Evolutionary conservation across 768 basidiomycete species (phyloP).

Genomic region (Amanita phalloides): DNA sequence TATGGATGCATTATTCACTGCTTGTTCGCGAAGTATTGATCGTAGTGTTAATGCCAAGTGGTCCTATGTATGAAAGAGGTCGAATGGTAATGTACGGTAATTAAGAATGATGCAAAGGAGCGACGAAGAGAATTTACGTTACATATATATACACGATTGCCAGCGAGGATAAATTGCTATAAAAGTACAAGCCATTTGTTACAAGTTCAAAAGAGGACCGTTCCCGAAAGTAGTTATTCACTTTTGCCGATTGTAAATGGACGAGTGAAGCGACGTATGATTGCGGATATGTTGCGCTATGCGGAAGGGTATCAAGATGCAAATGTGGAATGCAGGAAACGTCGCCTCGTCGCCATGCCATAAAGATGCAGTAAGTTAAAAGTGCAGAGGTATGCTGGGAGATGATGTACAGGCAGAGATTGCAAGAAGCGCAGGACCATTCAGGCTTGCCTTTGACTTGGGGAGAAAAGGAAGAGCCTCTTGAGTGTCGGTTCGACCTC

Average conservation of each 20-base stretch:
- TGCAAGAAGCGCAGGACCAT: not conserved
- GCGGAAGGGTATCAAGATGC: constrained; percentile 5
- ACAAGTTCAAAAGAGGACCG: constrained; percentile 2
- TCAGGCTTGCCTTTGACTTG: constrained; percentile 8
- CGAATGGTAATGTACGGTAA: constrained; percentile 7
- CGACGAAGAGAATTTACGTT: constrained; percentile 2
- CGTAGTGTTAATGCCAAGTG: constrained; percentile 1
- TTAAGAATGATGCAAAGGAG: constrained; percentile 4
- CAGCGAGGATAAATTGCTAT: constrained; percentile 5
- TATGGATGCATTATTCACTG: constrained; percentile 1
- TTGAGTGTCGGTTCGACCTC: constrained; percentile 46
- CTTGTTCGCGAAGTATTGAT: constrained; percentile 1
- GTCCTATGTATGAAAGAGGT: not conserved
- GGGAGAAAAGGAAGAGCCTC: constrained; percentile 61
- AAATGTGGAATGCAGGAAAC: not conserved
- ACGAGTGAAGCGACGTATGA: not conserved
- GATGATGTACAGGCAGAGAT: constrained; percentile 1
- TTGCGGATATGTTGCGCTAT: constrained; percentile 4
- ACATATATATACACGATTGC: constrained; percentile 7
- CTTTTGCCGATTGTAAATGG: constrained; percentile 1
- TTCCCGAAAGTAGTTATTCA: constrained; percentile 5
- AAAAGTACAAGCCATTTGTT: constrained; percentile 8
- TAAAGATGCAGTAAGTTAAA: constrained; percentile 5
- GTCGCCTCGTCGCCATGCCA: constrained; percentile 3
- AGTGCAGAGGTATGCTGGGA: constrained; percentile 3